These are phyloP conservation scores for Forsythia suspensa DNA, from an alignment of 257 asterid genomes.

Conservation along the genomic window DNA sequence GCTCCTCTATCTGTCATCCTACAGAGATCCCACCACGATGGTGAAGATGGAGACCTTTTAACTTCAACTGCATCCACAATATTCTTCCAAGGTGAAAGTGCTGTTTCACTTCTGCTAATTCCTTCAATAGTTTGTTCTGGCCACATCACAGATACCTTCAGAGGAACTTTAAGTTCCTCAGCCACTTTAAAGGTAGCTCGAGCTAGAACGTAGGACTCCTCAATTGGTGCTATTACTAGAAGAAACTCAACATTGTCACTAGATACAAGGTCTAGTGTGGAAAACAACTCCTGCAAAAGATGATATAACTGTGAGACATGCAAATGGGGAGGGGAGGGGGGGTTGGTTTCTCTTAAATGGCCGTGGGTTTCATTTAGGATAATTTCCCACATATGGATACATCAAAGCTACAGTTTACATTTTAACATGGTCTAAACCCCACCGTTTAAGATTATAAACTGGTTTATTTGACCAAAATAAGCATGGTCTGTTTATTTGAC, in stretches of 20 bases:
- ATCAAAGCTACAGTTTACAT: background rate
- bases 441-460: no score
- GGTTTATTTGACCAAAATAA: no score
- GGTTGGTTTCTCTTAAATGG: background rate
- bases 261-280: constrained; percentile 78
- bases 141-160: constrained; percentile 78
- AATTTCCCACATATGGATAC: background rate
- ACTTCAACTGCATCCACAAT: constrained; percentile 62
- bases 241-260: constrained; percentile 60
- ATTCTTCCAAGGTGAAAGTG: constrained; percentile 60
- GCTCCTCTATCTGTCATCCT: constrained; percentile 69
- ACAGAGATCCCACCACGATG: constrained; percentile 92
- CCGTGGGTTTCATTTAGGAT: background rate
- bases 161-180: constrained; percentile 41
- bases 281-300: constrained; percentile 51
- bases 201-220: constrained; percentile 69
- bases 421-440: background rate
- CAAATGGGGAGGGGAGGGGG: background rate
- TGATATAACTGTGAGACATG: background rate
- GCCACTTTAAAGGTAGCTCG: constrained; percentile 69
- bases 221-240: constrained; percentile 74
- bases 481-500: no score
- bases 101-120: constrained; percentile 35
- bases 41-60: constrained; percentile 35
- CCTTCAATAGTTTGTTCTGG: constrained; percentile 35